These are phyloP conservation scores for Nannizzia gypsea DNA, from an alignment of 2,329 filamentous ascomycete genomes.

Conservation along the genomic window DNA sequence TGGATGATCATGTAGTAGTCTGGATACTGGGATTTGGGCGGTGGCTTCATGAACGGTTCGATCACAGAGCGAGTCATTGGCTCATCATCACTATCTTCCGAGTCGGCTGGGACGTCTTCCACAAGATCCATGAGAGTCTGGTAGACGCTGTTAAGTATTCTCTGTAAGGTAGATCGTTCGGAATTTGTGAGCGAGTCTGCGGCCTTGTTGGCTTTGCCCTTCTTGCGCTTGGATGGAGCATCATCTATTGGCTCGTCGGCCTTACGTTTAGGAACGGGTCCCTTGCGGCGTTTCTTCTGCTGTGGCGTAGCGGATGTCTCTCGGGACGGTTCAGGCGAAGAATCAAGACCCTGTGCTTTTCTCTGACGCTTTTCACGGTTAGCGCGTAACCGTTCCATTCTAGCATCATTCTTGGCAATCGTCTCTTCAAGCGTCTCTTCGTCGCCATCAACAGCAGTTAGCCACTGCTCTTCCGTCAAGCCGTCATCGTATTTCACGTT, in stretches of 20 bases:
- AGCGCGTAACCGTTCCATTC: constrained; percentile 63
- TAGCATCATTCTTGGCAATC: constrained; percentile 76
- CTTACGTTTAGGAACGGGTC: constrained; percentile 73
- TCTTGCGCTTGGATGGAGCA: constrained; percentile 65
- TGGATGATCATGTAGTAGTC: constrained; percentile 94
- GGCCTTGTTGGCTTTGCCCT: constrained; percentile 56
- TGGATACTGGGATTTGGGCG: constrained; percentile 76
- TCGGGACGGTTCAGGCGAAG: constrained; percentile 65
- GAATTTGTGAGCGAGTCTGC: constrained; percentile 52
- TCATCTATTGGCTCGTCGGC: constrained; percentile 65
- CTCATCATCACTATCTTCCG: constrained; percentile 43
- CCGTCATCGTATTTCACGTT: constrained; percentile 94
- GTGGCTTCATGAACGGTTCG: constrained; percentile 84
- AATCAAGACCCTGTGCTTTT: constrained; percentile 41
- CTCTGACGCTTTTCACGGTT: constrained; percentile 58
- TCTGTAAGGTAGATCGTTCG: constrained; percentile 66
- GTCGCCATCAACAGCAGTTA: constrained; percentile 93
- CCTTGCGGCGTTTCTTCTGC: constrained; percentile 57
- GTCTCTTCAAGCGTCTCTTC: constrained; percentile 91
- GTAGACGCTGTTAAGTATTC: constrained; percentile 63
- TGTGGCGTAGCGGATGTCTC: constrained; percentile 74
- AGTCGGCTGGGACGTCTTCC: constrained; percentile 50
- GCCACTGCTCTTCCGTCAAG: constrained; percentile 96
- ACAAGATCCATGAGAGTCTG: constrained; percentile 75
- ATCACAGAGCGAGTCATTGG: constrained; percentile 66